These are phyloP conservation scores for Phytophthora pseudosyringae DNA, from an alignment of 352 stramenopile species.

Conservation along the genomic window DNA sequence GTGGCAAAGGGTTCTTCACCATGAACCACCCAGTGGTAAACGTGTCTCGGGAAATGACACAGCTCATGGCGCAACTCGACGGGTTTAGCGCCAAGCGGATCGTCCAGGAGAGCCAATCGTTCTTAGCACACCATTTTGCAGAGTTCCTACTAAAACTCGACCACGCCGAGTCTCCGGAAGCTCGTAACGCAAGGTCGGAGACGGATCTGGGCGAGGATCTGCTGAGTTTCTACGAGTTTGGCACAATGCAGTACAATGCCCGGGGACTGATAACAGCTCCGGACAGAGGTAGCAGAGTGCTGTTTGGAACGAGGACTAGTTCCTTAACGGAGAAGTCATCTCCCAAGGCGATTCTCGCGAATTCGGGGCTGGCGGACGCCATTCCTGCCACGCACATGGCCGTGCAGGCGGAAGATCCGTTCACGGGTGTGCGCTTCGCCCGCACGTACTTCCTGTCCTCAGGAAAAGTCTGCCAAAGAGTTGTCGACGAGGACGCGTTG, in stretches of 20 bases:
- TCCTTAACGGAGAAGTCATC: constrained; percentile 42
- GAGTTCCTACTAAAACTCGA: constrained; percentile 79
- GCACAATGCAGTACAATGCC: constrained; percentile 66
- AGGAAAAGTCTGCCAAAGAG: constrained; percentile 49
- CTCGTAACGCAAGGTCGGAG: constrained; percentile 51
- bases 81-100: constrained; percentile 61
- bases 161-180: constrained; percentile 56
- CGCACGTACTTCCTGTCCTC: constrained; percentile 78
- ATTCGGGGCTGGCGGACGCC: constrained; percentile 28
- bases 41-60: constrained; percentile 43
- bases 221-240: constrained; percentile 83
- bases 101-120: constrained; percentile 54
- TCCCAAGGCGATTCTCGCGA: constrained; percentile 37
- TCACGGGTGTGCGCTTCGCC: constrained; percentile 65
- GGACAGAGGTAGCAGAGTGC: constrained; percentile 57
- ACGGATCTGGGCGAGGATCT: constrained; percentile 69
- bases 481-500: constrained; percentile 73
- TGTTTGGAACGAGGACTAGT: constrained; percentile 65
- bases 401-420: constrained; percentile 73
- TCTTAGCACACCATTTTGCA: constrained; percentile 64
- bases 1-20: constrained; percentile 71
- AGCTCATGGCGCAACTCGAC: constrained; percentile 56
- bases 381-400: constrained; percentile 67
- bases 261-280: constrained; percentile 38
- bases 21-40: constrained; percentile 80